These are phyloP conservation scores for Aspergillus pseudoglaucus DNA, from an alignment of 2,329 filamentous ascomycete genomes.

Conservation along the genomic window DNA sequence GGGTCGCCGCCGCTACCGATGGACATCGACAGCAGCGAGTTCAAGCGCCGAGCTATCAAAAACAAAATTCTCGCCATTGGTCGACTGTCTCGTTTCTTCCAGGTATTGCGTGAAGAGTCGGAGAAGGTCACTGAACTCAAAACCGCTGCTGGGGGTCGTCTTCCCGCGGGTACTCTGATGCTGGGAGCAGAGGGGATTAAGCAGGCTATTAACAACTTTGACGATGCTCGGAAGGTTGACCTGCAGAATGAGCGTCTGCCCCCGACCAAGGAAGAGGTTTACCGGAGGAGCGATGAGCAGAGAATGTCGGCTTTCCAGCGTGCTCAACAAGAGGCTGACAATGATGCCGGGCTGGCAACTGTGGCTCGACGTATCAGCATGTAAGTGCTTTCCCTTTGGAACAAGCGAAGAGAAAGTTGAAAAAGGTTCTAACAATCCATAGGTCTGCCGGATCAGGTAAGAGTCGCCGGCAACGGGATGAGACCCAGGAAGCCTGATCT, in stretches of 20 bases:
- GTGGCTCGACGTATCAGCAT: constrained; percentile 91
- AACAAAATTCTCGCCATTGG: constrained; percentile 99
- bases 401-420: not conserved
- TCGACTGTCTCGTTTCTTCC: constrained; percentile 93
- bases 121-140: constrained; percentile 96
- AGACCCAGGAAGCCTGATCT: constrained; percentile 15
- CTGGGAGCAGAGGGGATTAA: constrained; percentile 97
- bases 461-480: constrained; percentile 28
- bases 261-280: constrained; percentile 86
- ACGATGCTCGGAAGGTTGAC: constrained; percentile 95
- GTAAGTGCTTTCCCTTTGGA: constrained; percentile 52
- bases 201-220: constrained; percentile 93
- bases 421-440: constrained; percentile 9
- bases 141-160: constrained; percentile 84
- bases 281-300: constrained; percentile 73
- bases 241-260: constrained; percentile 92
- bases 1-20: constrained; percentile 64
- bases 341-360: constrained; percentile 78
- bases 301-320: constrained; percentile 76
- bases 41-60: constrained; percentile 94
- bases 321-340: constrained; percentile 81
- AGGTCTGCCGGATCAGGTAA: constrained; percentile 37
- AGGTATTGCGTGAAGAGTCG: constrained; percentile 93
- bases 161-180: constrained; percentile 95
- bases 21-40: constrained; percentile 84